Percentiles rank a stretch among this genome's conserved stretches.
These are phyloP conservation scores for Cylindrodendrum hubeiense DNA, from an alignment of 2,329 filamentous ascomycete genomes.

Conservation along the genomic window DNA sequence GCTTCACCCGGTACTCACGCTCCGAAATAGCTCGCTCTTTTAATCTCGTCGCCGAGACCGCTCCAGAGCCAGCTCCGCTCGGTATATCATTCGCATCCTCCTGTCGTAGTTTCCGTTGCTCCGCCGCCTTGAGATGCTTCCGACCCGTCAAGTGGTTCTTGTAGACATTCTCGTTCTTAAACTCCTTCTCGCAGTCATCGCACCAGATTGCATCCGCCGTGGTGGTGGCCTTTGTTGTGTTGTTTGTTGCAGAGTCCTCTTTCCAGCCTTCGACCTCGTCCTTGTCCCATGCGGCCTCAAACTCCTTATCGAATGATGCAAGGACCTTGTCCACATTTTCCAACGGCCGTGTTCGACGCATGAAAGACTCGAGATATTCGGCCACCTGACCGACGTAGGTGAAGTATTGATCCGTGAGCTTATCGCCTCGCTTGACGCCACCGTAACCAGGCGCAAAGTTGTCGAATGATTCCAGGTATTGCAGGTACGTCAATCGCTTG, in stretches of 20 bases:
- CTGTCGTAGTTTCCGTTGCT: constrained; percentile 68
- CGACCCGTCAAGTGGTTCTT: constrained; percentile 89
- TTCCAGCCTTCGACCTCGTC: constrained; percentile 86
- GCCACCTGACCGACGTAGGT: constrained; percentile 85
- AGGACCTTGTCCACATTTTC: constrained; percentile 88
- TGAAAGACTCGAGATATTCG: constrained; percentile 88
- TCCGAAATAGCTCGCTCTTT: constrained; percentile 94
- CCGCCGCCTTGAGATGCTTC: constrained; percentile 90
- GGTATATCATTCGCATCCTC: constrained; percentile 51
- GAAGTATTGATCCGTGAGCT: constrained; percentile 94
- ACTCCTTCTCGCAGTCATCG: constrained; percentile 91
- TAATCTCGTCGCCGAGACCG: constrained; percentile 64
- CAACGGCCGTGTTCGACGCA: constrained; percentile 85
- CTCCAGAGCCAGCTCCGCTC: constrained; percentile 42
- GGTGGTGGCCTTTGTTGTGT: constrained; percentile 45
- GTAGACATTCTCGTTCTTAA: constrained; percentile 96
- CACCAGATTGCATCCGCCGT: constrained; percentile 83
- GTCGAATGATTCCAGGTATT: constrained; percentile 94
- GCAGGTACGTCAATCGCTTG: constrained; percentile 88
- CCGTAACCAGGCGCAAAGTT: constrained; percentile 81
- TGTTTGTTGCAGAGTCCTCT: constrained; percentile 58
- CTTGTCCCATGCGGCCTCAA: constrained; percentile 84
- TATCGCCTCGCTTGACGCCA: constrained; percentile 82
- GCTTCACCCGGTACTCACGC: constrained; percentile 85
- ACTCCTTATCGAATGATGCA: constrained; percentile 82